phyloP scores from a whole-genome alignment of 1,284 basidiomycete genomes.

The Leucoagaricus sp. region DNA sequence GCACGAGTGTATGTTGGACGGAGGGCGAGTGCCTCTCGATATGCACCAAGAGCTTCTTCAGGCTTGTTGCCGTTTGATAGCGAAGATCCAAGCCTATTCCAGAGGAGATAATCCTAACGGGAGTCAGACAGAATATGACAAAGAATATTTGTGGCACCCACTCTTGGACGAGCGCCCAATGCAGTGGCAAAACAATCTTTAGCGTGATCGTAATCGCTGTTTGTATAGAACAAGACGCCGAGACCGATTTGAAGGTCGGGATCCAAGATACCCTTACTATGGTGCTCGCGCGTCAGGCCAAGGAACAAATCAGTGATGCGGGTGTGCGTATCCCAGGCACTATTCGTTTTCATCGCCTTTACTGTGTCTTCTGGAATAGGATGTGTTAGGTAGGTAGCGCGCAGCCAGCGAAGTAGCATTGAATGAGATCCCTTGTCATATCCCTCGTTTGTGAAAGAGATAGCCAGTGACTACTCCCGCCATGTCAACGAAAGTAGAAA shows the following conservation, averaged over 20 bases:
- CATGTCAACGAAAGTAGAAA: background rate
- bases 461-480: conserved; percentile 80
- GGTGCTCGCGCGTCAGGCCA: conserved; percentile 80
- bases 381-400: conserved; percentile 72
- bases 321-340: conserved; percentile 86
- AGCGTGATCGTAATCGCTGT: conserved; percentile 76
- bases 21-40: conserved; percentile 90
- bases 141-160: conserved; percentile 19
- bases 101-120: conserved; percentile 83
- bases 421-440: conserved; percentile 88
- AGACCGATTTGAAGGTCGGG: conserved; percentile 94
- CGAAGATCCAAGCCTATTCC: conserved; percentile 96
- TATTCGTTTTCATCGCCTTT: conserved; percentile 55
- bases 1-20: conserved; percentile 97
- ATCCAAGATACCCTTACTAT: conserved; percentile 73
- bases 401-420: conserved; percentile 88
- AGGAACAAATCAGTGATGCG: conserved; percentile 86
- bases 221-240: conserved; percentile 92
- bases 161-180: conserved; percentile 72
- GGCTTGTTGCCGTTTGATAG: conserved; percentile 95
- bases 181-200: conserved; percentile 93
- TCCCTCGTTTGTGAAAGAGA: conserved; percentile 96
- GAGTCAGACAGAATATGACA: background rate
- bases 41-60: conserved; percentile 95
- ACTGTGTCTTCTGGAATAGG: conserved; percentile 60